Conservation (phyloP, 23 red algal genomes). For the Gracilaria gracilis region DNA sequence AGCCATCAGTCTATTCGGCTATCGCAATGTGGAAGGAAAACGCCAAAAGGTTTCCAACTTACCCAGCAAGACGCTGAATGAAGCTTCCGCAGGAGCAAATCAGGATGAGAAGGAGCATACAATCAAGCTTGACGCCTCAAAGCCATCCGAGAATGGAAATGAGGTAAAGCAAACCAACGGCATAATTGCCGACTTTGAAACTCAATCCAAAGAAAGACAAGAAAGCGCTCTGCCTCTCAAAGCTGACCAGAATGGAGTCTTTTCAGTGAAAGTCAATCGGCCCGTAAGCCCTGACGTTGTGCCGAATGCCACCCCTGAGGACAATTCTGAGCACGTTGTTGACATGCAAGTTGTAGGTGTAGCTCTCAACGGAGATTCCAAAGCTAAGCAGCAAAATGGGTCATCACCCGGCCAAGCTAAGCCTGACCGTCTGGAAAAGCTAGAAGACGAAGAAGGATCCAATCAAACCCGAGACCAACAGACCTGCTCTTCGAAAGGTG, state of each 20-base stretch:
- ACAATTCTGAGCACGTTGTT: not conserved
- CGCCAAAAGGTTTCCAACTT: not conserved
- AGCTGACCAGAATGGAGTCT: not conserved
- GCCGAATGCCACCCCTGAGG: not conserved
- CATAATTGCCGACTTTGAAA: not conserved
- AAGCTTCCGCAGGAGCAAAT: not conserved
- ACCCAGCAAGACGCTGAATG: not conserved
- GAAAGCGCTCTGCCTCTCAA: not conserved
- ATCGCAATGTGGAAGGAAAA: not conserved
- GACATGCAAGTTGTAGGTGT: not conserved
- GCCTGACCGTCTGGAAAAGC: not conserved
- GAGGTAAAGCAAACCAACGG: slow-evolving; percentile 6
- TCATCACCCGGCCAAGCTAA: not conserved
- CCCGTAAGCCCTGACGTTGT: not conserved
- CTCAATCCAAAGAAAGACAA: not conserved
- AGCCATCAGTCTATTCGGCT: not conserved
- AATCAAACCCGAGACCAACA: not conserved
- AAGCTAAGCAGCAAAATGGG: not conserved
- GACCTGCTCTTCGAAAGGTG: not conserved
- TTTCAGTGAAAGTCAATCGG: not conserved
- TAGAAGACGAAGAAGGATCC: not conserved
- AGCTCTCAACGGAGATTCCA: not conserved
- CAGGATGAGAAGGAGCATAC: not conserved
- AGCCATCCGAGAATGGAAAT: slow-evolving; percentile 4
- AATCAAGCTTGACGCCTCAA: not conserved